phyloP scores from a whole-genome alignment of 441 rosid genomes.

The Populus hybrid region DNA sequence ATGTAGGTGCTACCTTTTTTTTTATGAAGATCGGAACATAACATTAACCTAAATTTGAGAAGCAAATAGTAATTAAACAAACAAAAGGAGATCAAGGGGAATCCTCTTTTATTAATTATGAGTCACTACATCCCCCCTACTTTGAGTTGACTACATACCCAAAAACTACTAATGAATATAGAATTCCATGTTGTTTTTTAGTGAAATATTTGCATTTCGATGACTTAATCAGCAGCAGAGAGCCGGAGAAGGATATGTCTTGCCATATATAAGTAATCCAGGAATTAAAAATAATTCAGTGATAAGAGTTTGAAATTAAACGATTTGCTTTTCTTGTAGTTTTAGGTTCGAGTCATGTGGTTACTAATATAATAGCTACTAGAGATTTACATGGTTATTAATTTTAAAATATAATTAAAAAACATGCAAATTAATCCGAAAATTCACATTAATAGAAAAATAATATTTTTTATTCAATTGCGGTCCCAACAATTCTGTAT shows the following conservation, averaged over 20 bases:
- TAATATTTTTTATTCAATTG: neutral
- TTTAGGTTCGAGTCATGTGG: too few relatives aligned
- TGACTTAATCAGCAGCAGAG: neutral
- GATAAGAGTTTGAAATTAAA: too few relatives aligned
- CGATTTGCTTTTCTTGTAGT: rapidly evolving
- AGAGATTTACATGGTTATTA: rapidly evolving
- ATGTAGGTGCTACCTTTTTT: conserved; percentile 26
- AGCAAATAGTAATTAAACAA: conserved; percentile 4
- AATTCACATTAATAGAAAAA: too few relatives aligned
- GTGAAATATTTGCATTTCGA: neutral
- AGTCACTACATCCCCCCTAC: conserved; percentile 8
- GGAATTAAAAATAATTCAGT: neutral
- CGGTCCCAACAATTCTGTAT: neutral
- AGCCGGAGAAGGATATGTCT: neutral
- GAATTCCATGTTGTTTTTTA: neutral
- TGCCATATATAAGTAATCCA: neutral
- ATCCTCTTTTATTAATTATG: conserved; percentile 19
- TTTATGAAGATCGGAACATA: conserved; percentile 24
- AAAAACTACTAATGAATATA: neutral
- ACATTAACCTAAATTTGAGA: conserved; percentile 25
- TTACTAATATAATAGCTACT: too few relatives aligned
- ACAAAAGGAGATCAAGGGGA: conserved; percentile 8
- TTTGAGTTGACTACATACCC: conserved; percentile 26
- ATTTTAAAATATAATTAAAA: too few relatives aligned
- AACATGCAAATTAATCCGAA: rapidly evolving